Conservation (phyloP, 768 basidiomycete genomes). For the Kwoniella sp. region DNA sequence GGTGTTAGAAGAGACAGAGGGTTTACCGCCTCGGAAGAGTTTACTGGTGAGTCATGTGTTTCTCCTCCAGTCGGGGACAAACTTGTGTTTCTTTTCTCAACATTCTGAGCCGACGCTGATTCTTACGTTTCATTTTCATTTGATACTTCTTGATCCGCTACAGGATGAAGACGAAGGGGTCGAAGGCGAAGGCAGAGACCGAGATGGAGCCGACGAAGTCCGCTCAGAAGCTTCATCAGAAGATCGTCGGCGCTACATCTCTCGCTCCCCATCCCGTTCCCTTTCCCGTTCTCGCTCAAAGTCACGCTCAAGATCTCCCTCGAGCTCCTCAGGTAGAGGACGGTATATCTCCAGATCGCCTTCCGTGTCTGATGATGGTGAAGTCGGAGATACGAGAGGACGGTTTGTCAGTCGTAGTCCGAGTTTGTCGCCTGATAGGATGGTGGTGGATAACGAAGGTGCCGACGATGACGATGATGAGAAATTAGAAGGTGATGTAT, state of each 20-base stretch:
- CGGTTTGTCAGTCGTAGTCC: slow-evolving; percentile 33
- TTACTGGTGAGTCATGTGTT: slow-evolving; percentile 62
- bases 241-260: slow-evolving; percentile 29
- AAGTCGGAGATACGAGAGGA: slow-evolving; percentile 32
- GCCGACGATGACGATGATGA: slow-evolving; percentile 38
- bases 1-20: slow-evolving; percentile 87
- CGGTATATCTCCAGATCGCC: slow-evolving; percentile 36
- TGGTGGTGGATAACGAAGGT: slow-evolving; percentile 11
- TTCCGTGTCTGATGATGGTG: slow-evolving; percentile 26
- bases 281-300: slow-evolving; percentile 6
- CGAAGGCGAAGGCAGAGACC: slow-evolving; percentile 31
- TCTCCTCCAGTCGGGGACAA: not conserved
- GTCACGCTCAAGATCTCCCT: slow-evolving; percentile 12
- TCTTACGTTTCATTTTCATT: no score
- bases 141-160: not conserved
- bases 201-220: slow-evolving; percentile 3
- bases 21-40: slow-evolving; percentile 75
- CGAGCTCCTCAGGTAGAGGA: slow-evolving; percentile 19
- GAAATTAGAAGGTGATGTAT: slow-evolving; percentile 45
- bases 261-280: slow-evolving; percentile 37
- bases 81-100: no score
- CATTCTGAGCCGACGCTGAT: no score
- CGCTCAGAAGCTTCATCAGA: slow-evolving; percentile 10
- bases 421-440: slow-evolving; percentile 32
- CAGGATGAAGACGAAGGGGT: slow-evolving; percentile 33